Evolutionary conservation across 495 filamentous ascomycete genomes (phyloP).

Genomic region (Daldinia caldariorum): DNA sequence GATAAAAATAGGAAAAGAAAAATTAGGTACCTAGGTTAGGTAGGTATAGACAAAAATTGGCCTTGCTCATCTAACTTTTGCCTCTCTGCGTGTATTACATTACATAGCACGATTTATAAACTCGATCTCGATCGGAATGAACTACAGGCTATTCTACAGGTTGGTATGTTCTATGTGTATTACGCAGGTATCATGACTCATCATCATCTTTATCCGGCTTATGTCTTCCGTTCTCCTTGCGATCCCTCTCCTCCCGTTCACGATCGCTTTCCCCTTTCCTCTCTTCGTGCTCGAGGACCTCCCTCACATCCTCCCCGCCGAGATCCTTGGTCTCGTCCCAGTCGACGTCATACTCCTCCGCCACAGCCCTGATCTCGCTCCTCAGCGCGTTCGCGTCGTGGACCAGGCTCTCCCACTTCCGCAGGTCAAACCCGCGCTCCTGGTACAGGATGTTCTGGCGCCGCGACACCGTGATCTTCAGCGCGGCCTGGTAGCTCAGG

Average conservation of each 20-base stretch:
- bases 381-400: conserved; percentile 82
- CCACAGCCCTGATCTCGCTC: conserved; percentile 81
- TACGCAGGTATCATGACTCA: conserved; percentile 39
- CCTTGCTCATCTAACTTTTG: neutral
- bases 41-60: conserved; percentile 29
- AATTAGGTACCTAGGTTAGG: neutral
- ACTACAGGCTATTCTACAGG: conserved; percentile 15
- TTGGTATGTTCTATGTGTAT: conserved; percentile 30
- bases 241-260: conserved; percentile 60
- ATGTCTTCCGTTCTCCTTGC: conserved; percentile 57
- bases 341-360: conserved; percentile 90
- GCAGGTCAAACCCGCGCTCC: conserved; percentile 74
- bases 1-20: neutral
- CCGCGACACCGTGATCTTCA: conserved; percentile 84
- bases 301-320: conserved; percentile 74
- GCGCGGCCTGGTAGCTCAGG: conserved; percentile 82
- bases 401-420: conserved; percentile 80
- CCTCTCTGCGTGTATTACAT: neutral
- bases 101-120: neutral
- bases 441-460: conserved; percentile 83
- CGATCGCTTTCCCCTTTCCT: conserved; percentile 50
- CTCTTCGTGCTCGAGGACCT: conserved; percentile 73
- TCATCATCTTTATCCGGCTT: conserved; percentile 51
- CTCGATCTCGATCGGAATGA: neutral
- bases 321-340: conserved; percentile 89